A percentile compares a stretch with the other conserved stretches of the same genome.
These are phyloP conservation scores for Phanerochaete carnosa DNA, from an alignment of 768 basidiomycete species.

Conservation along the genomic window DNA sequence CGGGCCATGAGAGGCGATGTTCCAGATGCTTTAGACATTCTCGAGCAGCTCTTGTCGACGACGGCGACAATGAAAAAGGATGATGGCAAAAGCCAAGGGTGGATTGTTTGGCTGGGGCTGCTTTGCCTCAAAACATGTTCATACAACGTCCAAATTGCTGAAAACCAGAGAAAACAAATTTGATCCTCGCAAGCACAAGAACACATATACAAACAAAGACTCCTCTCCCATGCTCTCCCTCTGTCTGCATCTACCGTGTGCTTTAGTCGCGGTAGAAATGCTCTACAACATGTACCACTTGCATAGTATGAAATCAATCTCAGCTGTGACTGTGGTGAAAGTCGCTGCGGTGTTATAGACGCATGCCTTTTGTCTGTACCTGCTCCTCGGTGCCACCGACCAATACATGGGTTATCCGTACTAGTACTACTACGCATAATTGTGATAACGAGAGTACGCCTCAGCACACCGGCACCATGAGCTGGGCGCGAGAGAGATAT, in stretches of 20 bases:
- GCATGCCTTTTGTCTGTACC: background rate
- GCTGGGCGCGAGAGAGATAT: background rate
- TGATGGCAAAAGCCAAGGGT: conserved; percentile 19
- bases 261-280: background rate
- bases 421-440: background rate
- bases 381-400: background rate
- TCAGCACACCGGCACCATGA: background rate
- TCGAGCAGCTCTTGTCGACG: conserved; percentile 21
- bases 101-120: conserved; percentile 37
- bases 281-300: background rate
- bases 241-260: background rate
- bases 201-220: conserved; percentile 30
- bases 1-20: conserved; percentile 17
- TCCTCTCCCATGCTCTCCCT: background rate
- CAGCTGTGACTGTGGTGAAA: background rate
- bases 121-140: conserved; percentile 51
- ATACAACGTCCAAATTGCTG: conserved; percentile 69
- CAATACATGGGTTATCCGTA: background rate
- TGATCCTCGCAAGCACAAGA: conserved; percentile 30
- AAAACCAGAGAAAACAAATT: conserved; percentile 76
- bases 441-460: background rate
- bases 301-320: background rate
- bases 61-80: conserved; percentile 19
- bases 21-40: background rate
- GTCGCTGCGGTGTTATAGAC: background rate